phyloP scores from a whole-genome alignment of 441 rosid species.

The Aquilaria agallochum region DNA sequence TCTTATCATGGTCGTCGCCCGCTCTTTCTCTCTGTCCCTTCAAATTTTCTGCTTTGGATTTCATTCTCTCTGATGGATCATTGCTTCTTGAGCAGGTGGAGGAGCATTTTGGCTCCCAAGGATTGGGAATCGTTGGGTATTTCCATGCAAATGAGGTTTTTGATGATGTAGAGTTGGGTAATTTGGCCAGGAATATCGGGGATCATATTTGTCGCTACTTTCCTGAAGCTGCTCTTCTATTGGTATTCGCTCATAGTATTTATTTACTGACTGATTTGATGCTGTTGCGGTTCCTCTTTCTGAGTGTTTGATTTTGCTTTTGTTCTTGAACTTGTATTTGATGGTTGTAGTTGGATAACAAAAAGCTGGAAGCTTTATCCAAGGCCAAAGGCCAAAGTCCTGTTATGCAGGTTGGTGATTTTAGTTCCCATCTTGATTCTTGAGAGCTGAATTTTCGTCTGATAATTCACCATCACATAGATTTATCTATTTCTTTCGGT shows the following conservation, averaged over 20 bases:
- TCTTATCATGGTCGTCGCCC: conserved; percentile 60
- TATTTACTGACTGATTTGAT: conserved; percentile 2
- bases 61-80: conserved; percentile 7
- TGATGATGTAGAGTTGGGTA: conserved; percentile 73
- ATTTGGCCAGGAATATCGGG: conserved; percentile 82
- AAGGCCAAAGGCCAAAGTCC: conserved; percentile 64
- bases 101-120: conserved; percentile 69
- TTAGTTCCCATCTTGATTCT: too few relatives aligned
- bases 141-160: conserved; percentile 92
- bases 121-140: conserved; percentile 78
- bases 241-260: conserved; percentile 34
- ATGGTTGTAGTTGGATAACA: conserved; percentile 69
- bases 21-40: not conserved
- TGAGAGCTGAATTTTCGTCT: too few relatives aligned
- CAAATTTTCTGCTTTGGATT: not conserved
- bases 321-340: not conserved
- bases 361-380: conserved; percentile 64
- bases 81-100: conserved; percentile 52
- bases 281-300: not conserved
- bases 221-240: conserved; percentile 66
- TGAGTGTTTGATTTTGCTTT: conserved; percentile 5
- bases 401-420: conserved; percentile 68
- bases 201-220: conserved; percentile 83
- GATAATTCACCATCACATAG: too few relatives aligned
- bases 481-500: too few relatives aligned